Evolutionary conservation across 208 protist genomes (phyloP), one percentile per base, ranked within the genome.

Genomic region (Phytomonas sp.): DNA sequence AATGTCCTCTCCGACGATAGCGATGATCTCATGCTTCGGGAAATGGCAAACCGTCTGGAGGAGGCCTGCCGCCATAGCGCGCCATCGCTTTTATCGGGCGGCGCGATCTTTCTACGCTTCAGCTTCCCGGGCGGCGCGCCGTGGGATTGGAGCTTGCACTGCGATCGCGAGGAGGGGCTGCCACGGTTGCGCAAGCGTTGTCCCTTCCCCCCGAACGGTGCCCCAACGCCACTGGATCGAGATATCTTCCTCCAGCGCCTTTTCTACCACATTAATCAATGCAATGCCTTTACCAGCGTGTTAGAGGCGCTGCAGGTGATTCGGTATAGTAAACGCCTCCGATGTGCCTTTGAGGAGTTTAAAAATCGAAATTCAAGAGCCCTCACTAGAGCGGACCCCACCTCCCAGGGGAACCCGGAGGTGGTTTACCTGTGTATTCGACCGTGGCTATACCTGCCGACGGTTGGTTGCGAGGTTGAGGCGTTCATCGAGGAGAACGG

Each of bases 361-460:
- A 51, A 51, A 51, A 51, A 6, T 6, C 40, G 13, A 17, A 51
- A 20, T 15, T 51, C 40, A 17, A 17, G 40, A 17, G 13, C 9
- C 13, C 40, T 51, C 13, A 51, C 40, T 20, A 4, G 40, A 51
- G 40, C 13, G 40, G 13, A 15, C 40, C 40, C 13, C 13, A 51
- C 13, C 13, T 51, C 40, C 40, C 40, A 67, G 7, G 62, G 29
- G 30, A 20, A 59, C 51, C 29, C 51, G 9, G 7, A 69, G 3
- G n/a, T 53, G 0, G 60, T 95, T 8, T 77, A 69, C 23, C 40
- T 95, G 9, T 87, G 78, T 61, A 62, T 93, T 53, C 73, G 78
- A 56, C 85, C 87, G 40, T 96, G 87, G 86, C 73, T 93, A 43
- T 88, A 84, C 59, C 78, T 96, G 20, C 91, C 88, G 8, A 96